phyloP scores from a whole-genome alignment of 169 alveolate species.

The Eimeria mitis region DNA sequence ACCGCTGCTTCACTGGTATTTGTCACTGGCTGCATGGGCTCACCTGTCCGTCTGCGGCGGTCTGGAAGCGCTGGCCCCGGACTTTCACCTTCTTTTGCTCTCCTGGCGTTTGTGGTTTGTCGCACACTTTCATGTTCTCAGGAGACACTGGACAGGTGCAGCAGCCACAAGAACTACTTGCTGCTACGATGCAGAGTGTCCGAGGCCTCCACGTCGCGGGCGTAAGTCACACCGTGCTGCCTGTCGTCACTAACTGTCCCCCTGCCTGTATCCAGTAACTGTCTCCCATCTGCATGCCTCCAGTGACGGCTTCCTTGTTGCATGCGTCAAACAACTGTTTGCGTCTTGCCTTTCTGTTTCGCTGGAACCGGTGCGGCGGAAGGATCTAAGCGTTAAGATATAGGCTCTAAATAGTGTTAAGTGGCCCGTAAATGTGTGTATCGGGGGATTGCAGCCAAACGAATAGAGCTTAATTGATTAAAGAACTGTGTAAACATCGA shows the following conservation, averaged over 20 bases:
- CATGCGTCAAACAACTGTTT: background rate
- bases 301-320: background rate
- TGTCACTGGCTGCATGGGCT: background rate
- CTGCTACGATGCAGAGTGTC: constrained; percentile 34
- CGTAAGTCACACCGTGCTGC: background rate
- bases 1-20: background rate
- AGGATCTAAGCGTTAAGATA: background rate
- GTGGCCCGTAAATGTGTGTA: background rate
- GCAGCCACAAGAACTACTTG: constrained; percentile 25
- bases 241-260: background rate
- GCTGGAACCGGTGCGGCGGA: background rate
- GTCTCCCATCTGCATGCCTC: background rate
- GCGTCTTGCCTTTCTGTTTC: background rate
- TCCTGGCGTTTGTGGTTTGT: background rate
- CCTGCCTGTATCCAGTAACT: background rate
- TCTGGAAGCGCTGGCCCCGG: background rate
- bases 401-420: background rate
- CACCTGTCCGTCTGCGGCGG: background rate
- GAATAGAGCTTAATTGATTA: background rate
- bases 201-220: constrained; percentile 55
- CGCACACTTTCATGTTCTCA: background rate
- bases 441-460: background rate
- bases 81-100: background rate
- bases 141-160: background rate
- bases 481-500: background rate